Evolutionary conservation across 352 stramenopile genomes (phyloP).

Genomic region (Thalassiosira mediterranea): DNA sequence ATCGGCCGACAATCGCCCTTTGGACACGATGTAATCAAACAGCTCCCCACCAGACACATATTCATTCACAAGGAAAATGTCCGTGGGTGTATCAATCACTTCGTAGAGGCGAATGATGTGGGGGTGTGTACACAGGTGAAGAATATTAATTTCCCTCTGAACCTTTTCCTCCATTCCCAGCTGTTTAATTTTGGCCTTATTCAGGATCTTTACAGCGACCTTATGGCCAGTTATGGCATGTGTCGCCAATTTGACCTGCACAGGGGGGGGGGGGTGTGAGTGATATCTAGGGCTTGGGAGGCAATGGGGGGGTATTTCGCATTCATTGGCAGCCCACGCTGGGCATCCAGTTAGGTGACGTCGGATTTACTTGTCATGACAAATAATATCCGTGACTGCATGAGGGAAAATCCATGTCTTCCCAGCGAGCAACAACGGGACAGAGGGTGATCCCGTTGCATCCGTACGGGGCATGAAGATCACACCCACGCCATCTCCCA

Average conservation of each 20-base stretch:
- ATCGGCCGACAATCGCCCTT: slow-evolving; percentile 90
- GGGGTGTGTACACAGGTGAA: slow-evolving; percentile 98
- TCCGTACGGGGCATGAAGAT: no score
- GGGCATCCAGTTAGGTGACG: no score
- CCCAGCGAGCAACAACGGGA: no score
- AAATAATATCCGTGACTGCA: no score
- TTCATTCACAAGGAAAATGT: slow-evolving; percentile 96
- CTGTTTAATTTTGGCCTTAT: slow-evolving; percentile 98
- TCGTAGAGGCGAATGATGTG: slow-evolving; percentile 99
- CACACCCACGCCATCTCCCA: no score
- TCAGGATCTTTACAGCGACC: slow-evolving; percentile 99
- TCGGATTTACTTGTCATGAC: no score
- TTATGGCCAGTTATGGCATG: slow-evolving; percentile 98
- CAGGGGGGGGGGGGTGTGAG: not conserved
- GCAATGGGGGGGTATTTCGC: not conserved
- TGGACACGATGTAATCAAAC: slow-evolving; percentile 99
- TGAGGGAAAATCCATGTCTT: no score
- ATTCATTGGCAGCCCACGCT: no score
- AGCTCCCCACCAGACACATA: slow-evolving; percentile 92
- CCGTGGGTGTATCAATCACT: slow-evolving; percentile 97
- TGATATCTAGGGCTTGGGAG: not conserved
- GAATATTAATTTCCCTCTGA: slow-evolving; percentile 98
- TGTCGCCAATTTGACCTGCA: slow-evolving; percentile 92
- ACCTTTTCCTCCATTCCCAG: slow-evolving; percentile 99
- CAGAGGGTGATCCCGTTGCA: no score